phyloP scores from a whole-genome alignment of 345 rosid species.

The Cardamine resedifolia region DNA sequence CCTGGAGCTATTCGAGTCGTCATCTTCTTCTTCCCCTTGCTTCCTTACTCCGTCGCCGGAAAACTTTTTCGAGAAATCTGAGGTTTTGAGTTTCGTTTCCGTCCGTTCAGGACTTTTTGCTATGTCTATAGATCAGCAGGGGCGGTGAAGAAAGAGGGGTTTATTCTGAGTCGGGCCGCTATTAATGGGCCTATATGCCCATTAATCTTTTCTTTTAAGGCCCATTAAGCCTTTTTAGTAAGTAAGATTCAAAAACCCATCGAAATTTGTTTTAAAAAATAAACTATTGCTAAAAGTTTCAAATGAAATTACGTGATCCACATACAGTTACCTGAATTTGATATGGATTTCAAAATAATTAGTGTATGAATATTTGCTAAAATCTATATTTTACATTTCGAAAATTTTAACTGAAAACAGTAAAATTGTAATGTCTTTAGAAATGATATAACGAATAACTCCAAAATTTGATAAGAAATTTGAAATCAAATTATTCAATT shows the following conservation, averaged over 20 bases:
- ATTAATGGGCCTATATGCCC: not conserved
- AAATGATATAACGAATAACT: not conserved
- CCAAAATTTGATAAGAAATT: too few species aligned
- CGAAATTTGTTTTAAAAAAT: not conserved
- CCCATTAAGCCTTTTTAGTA: not conserved
- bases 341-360: too few species aligned
- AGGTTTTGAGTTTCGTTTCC: constrained; percentile 10
- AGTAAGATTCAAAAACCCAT: not conserved
- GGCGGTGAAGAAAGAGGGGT: constrained; percentile 2
- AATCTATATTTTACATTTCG: too few species aligned
- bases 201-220: not conserved
- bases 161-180: not conserved
- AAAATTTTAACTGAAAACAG: not conserved
- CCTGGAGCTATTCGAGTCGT: constrained; percentile 97
- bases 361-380: too few species aligned
- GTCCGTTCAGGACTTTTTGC: not conserved
- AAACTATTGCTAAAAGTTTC: not conserved
- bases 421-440: not conserved
- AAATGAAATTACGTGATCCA: not conserved
- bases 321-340: too few species aligned
- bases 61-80: constrained; percentile 10
- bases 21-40: constrained; percentile 41
- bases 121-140: not conserved
- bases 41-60: constrained; percentile 26
- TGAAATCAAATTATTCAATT: too few species aligned